Conservation (phyloP, 2,329 filamentous ascomycete genomes). For the Colletotrichum coccodes region DNA sequence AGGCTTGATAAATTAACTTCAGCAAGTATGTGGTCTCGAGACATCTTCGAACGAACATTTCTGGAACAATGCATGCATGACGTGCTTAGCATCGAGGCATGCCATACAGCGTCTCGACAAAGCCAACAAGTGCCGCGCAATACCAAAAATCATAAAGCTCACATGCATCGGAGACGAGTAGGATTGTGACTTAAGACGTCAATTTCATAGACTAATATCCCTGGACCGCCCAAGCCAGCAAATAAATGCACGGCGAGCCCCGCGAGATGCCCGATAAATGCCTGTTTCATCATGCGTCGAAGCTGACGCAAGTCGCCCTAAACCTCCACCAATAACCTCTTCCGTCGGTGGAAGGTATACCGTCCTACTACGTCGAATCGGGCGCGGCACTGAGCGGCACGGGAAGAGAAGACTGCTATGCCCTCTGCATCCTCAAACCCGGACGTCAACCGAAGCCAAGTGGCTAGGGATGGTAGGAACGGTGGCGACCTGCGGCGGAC, state of each 20-base stretch:
- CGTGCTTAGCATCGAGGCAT: background rate
- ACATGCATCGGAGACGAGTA: background rate
- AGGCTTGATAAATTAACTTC: background rate
- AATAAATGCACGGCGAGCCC: slow-evolving; percentile 12
- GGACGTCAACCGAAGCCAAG: slow-evolving; percentile 24
- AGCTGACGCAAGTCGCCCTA: slow-evolving; percentile 33
- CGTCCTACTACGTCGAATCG: slow-evolving; percentile 32
- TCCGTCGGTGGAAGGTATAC: slow-evolving; percentile 27
- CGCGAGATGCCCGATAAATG: slow-evolving; percentile 4
- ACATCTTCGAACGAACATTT: background rate
- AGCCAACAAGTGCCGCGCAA: too few species aligned
- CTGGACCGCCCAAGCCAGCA: slow-evolving; percentile 3
- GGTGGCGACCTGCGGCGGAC: slow-evolving; percentile 50
- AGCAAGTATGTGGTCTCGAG: background rate
- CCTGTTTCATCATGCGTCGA: slow-evolving; percentile 25
- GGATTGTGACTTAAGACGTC: slow-evolving; percentile 3
- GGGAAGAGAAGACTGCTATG: slow-evolving; percentile 11
- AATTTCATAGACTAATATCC: slow-evolving; percentile 7
- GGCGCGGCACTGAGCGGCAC: slow-evolving; percentile 29
- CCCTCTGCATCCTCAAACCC: slow-evolving; percentile 19
- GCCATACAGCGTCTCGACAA: background rate
- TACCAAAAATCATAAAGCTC: background rate
- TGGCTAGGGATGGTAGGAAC: slow-evolving; percentile 38
- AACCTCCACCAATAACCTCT: slow-evolving; percentile 28
- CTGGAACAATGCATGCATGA: background rate